A percentile compares a stretch with the other conserved stretches of the same genome.
These are phyloP conservation scores for Chytriomyces sp. DNA, from an alignment of 192 early-diverging fungal species.

Conservation along the genomic window DNA sequence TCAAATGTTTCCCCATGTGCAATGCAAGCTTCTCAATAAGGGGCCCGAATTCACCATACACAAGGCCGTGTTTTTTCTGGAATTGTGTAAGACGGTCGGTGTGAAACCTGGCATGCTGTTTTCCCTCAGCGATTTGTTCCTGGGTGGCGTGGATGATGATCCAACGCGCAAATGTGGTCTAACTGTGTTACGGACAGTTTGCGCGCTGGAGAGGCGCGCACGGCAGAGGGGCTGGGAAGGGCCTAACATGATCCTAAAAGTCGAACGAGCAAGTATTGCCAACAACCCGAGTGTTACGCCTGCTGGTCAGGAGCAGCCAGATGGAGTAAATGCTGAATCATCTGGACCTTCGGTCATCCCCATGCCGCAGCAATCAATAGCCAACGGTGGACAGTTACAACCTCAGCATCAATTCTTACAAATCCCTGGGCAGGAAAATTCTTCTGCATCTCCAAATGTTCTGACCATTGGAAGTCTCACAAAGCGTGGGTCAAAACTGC, in stretches of 20 bases:
- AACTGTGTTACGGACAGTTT: slow-evolving; percentile 46
- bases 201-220: slow-evolving; percentile 53
- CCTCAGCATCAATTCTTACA: no score
- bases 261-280: slow-evolving; percentile 18
- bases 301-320: not conserved
- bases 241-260: slow-evolving; percentile 41
- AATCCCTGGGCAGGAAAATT: not conserved
- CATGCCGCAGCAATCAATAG: no score
- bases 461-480: slow-evolving; percentile 30
- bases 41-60: slow-evolving; percentile 55
- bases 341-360: no score
- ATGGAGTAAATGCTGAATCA: no score
- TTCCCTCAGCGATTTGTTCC: slow-evolving; percentile 44
- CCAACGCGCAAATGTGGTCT: slow-evolving; percentile 39
- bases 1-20: slow-evolving; percentile 47
- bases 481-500: slow-evolving; percentile 15
- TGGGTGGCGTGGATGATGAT: slow-evolving; percentile 34
- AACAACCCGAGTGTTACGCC: not conserved
- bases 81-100: slow-evolving; percentile 54
- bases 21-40: slow-evolving; percentile 51
- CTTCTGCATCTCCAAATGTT: not conserved
- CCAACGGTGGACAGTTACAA: no score
- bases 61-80: slow-evolving; percentile 59
- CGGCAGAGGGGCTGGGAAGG: slow-evolving; percentile 50
- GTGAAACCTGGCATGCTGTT: slow-evolving; percentile 49